These are phyloP conservation scores for Stephania cephalantha DNA, from an alignment of 164 flowering plant species.

Conservation along the genomic window DNA sequence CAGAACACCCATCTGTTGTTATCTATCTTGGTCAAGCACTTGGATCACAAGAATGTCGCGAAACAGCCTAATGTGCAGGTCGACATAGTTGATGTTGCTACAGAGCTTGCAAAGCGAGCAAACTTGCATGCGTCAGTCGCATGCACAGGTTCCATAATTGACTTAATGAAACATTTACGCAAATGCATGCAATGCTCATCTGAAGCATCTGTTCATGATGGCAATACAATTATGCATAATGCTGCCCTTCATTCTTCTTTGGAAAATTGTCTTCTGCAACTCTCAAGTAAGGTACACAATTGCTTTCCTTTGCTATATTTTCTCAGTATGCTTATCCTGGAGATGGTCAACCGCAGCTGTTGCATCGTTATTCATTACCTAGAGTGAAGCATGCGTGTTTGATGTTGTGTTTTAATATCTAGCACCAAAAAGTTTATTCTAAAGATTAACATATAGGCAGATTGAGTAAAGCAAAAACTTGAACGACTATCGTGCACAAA, in stretches of 20 bases:
- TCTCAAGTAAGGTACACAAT: slow-evolving; percentile 58
- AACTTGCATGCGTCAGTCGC: slow-evolving; percentile 53
- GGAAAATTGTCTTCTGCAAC: slow-evolving; percentile 59
- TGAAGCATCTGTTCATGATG: slow-evolving; percentile 35
- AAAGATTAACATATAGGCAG: neutral
- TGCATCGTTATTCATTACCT: neutral
- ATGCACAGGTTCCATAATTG: slow-evolving; percentile 55
- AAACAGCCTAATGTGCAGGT: slow-evolving; percentile 53
- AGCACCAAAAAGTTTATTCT: neutral
- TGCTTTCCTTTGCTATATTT: slow-evolving; percentile 4
- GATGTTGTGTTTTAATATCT: too few relatives aligned
- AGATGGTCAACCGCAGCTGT: neutral
- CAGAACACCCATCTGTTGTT: slow-evolving; percentile 57
- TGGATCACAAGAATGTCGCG: slow-evolving; percentile 73
- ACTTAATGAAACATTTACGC: slow-evolving; percentile 68
- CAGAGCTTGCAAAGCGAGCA: slow-evolving; percentile 44
- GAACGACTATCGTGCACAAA: too few relatives aligned
- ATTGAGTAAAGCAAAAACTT: too few relatives aligned
- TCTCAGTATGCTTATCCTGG: neutral
- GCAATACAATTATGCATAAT: slow-evolving; percentile 32
- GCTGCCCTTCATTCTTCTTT: slow-evolving; percentile 52
- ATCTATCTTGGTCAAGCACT: slow-evolving; percentile 74
- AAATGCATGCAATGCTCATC: slow-evolving; percentile 61
- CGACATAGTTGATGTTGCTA: slow-evolving; percentile 42
- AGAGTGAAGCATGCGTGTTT: neutral